phyloP scores from a whole-genome alignment of 2,329 filamentous ascomycete genomes.

The Verticillium zaregamsianum region DNA sequence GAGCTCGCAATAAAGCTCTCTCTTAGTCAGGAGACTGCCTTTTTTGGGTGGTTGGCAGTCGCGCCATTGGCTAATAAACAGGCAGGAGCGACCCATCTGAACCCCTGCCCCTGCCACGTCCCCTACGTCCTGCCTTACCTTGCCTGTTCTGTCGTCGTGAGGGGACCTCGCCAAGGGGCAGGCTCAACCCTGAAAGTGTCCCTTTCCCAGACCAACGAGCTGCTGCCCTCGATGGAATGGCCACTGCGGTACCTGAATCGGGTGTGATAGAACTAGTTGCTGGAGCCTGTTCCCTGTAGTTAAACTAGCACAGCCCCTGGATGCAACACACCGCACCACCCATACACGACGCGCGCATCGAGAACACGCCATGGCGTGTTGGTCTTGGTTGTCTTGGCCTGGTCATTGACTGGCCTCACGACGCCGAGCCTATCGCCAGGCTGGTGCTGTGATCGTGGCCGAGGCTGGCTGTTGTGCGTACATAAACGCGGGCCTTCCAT shows the following conservation, averaged over 20 bases:
- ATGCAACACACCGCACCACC: background rate
- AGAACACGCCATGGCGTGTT: background rate
- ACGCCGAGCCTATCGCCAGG: slow-evolving; percentile 42
- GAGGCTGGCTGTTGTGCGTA: slow-evolving; percentile 33
- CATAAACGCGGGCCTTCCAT: slow-evolving; percentile 46
- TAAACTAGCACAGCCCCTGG: background rate
- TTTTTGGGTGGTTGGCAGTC: background rate
- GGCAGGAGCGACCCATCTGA: background rate
- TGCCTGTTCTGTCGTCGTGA: background rate
- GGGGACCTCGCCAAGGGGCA: background rate
- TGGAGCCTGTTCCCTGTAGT: background rate
- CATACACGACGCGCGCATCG: no score
- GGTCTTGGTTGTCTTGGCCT: background rate
- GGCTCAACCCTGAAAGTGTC: background rate
- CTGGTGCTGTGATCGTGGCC: slow-evolving; percentile 56
- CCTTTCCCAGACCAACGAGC: background rate
- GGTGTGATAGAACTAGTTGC: background rate
- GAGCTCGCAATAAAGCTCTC: background rate
- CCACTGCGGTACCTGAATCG: background rate
- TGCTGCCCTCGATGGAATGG: background rate
- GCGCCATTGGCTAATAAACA: background rate
- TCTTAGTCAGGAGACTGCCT: background rate
- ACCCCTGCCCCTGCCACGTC: background rate
- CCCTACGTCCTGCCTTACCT: background rate
- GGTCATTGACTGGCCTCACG: slow-evolving; percentile 18